These are phyloP conservation scores for Nicotiana noctiflora DNA, from an alignment of 257 asterid species.

Conservation along the genomic window DNA sequence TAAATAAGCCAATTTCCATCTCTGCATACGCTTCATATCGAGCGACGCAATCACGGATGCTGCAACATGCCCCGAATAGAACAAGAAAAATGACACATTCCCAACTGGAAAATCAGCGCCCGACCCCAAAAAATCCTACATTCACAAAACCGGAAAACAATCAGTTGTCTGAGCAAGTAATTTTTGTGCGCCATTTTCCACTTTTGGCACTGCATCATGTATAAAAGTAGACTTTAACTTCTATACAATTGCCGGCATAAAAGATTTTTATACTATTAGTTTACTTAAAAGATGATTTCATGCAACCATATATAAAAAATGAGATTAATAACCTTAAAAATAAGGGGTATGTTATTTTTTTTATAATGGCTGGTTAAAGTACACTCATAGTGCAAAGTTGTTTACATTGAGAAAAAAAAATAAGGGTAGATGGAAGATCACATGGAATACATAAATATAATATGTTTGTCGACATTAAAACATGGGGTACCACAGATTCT, in stretches of 20 bases:
- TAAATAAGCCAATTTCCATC: conserved; percentile 13
- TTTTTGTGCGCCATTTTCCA: not conserved
- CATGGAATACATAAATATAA: not conserved
- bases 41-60: conserved; percentile 26
- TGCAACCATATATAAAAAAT: no score
- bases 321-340: no score
- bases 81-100: conserved; percentile 27
- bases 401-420: no score
- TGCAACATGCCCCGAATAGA: conserved; percentile 34
- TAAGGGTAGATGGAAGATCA: not conserved
- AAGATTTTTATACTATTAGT: no score
- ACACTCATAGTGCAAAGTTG: no score
- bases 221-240: no score
- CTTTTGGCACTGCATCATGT: not conserved
- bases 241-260: no score
- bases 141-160: not conserved
- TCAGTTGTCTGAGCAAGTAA: not conserved
- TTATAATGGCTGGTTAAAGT: no score
- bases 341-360: no score
- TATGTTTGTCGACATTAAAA: not conserved
- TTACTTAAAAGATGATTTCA: no score
- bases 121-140: conserved; percentile 26
- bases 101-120: conserved; percentile 34
- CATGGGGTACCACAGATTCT: not conserved
- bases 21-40: conserved; percentile 25